Percentiles rank a stretch among this genome's conserved stretches.
These are phyloP conservation scores for Mucor racemosus DNA, from an alignment of 371 early-diverging fungal genomes.

Conservation along the genomic window DNA sequence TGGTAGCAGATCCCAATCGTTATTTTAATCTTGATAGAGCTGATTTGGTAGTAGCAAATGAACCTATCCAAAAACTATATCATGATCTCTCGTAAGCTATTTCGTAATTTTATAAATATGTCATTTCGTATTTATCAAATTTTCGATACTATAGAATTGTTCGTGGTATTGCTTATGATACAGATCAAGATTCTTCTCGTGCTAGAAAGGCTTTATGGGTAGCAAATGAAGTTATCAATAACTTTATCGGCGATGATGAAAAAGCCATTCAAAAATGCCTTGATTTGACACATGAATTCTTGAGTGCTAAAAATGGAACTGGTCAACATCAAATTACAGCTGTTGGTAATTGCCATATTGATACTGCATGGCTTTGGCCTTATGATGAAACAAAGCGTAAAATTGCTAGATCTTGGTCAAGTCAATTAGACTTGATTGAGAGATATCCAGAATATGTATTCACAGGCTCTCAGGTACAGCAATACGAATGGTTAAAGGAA, in stretches of 20 bases:
- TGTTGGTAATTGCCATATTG: conserved; percentile 88
- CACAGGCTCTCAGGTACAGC: conserved; percentile 90
- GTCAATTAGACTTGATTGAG: conserved; percentile 86
- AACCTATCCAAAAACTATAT: conserved; percentile 67
- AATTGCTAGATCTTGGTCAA: conserved; percentile 90
- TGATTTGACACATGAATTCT: conserved; percentile 64
- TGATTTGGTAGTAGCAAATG: conserved; percentile 75
- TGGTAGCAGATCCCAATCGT: conserved; percentile 75
- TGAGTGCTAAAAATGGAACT: conserved; percentile 61
- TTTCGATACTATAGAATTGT: conserved; percentile 60
- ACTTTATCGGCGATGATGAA: conserved; percentile 61
- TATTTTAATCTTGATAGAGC: conserved; percentile 55
- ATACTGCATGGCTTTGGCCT: conserved; percentile 90
- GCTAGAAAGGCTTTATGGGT: conserved; percentile 72
- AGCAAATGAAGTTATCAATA: conserved; percentile 83
- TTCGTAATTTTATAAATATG: too few relatives aligned
- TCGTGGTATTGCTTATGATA: conserved; percentile 75
- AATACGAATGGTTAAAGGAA: conserved; percentile 90
- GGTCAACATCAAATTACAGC: conserved; percentile 72
- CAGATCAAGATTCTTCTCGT: conserved; percentile 70
- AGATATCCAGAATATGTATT: conserved; percentile 88
- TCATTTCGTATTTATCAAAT: too few relatives aligned
- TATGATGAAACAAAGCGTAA: conserved; percentile 97
- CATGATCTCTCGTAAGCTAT: conserved; percentile 62
- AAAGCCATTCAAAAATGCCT: conserved; percentile 61